Base-by-base conservation (phyloP, 1,139 yeast species). In the Blastobotrys apis region DNA sequence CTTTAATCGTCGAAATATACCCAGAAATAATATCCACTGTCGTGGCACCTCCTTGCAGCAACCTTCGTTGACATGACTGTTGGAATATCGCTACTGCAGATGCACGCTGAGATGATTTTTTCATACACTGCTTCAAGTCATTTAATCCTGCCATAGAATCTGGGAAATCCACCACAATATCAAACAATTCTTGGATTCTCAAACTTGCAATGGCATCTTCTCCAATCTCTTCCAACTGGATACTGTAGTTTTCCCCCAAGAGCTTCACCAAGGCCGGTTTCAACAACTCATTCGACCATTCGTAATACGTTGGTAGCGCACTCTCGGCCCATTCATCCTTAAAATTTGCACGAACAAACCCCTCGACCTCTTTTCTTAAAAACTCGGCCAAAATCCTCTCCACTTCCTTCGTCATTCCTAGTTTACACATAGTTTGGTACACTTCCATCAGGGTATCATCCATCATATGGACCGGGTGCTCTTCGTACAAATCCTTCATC, bases 41-140 rank as follows among this genome's bases (percentile, higher is more conserved):
- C 53, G 84, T 81, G 0, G 84, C 77, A 9, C 96, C 95, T 1
- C 95, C 85, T 57, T 87, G 94, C 16, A 90, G 67, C 9, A 88
- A 64, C 36, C 75, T 65, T 25, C 59, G 60, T 17, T 73, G 65
- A 48, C 90, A 80, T 2, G 68, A 62, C 0, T 60, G 55, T 8
- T 77, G 75, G 55, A 86, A 87, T 1, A 67, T 59, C 25, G 68
- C 67, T 2, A 82, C 85, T n/a, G 81, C 64, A 15, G 66, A 64
- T 1, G 77, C 67, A 39, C 87, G 66, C 49, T 80, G 76, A 5
- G 47, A 44, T 0, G 66, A 60, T 5, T 49, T 44, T 6, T 41
- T 52, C 37, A 56, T 44, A 32, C 59, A 52, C 37, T 36, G 65
- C 54, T 76, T 76, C 33, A 90, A 63, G 56, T 90, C 97, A 22